Evolutionary conservation across 2,329 filamentous ascomycete genomes (phyloP).

Genomic region (Penicillium oxalicum): DNA sequence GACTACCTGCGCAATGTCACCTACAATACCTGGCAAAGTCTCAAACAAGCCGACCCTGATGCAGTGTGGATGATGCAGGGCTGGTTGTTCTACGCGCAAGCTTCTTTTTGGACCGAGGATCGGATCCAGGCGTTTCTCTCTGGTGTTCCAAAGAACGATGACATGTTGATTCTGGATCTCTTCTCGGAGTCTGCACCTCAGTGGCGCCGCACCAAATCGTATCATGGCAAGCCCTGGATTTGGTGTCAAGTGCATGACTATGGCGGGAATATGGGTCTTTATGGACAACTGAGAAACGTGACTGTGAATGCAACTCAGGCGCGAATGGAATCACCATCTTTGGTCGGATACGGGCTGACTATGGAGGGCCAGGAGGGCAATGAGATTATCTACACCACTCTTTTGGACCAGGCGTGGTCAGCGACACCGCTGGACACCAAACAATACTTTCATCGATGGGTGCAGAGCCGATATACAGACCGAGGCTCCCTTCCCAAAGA

Average conservation of each 20-base stretch:
- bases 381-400: constrained; percentile 48
- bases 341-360: constrained; percentile 47
- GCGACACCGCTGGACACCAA: constrained; percentile 39
- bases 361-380: constrained; percentile 50
- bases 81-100: constrained; percentile 47
- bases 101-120: constrained; percentile 45
- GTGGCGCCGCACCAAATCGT: constrained; percentile 48
- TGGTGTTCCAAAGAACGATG: constrained; percentile 39
- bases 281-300: constrained; percentile 47
- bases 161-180: constrained; percentile 49
- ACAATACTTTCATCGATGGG: constrained; percentile 46
- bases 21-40: constrained; percentile 41
- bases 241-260: constrained; percentile 51
- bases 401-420: constrained; percentile 50
- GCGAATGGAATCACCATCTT: constrained; percentile 34
- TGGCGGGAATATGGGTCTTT: constrained; percentile 47
- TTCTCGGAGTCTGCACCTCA: constrained; percentile 47
- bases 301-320: constrained; percentile 46
- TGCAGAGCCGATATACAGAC: constrained; percentile 37
- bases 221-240: constrained; percentile 50
- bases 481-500: constrained; percentile 20
- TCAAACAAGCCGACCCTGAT: constrained; percentile 45
- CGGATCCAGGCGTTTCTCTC: constrained; percentile 47
- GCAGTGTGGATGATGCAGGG: constrained; percentile 52
- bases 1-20: constrained; percentile 42